Conservation (phyloP, 139 green algal species). For the Micromonas pusilla region DNA sequence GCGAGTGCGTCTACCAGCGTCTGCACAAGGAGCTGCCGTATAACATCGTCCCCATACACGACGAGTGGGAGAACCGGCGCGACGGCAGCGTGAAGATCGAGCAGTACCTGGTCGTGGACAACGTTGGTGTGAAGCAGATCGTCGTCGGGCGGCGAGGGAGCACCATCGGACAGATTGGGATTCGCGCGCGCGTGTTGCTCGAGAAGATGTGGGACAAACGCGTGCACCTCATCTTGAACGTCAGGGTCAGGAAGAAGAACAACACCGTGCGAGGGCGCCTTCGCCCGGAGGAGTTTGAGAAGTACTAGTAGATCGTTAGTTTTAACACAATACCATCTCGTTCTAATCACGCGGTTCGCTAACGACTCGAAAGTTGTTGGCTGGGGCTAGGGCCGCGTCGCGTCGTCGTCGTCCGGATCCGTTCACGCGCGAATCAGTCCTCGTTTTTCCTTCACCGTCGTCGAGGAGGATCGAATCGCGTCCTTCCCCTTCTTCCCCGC, state of each 20-base stretch:
- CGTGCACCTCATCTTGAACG: slow-evolving; percentile 14
- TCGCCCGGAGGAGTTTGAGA: not conserved
- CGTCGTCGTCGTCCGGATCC: no score
- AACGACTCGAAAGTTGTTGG: not conserved
- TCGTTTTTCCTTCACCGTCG: no score
- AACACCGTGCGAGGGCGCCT: not conserved
- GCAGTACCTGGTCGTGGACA: not conserved
- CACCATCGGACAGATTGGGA: slow-evolving; percentile 16
- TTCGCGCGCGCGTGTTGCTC: not conserved
- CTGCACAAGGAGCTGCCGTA: slow-evolving; percentile 15
- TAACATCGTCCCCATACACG: slow-evolving; percentile 2
- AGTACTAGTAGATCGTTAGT: not conserved
- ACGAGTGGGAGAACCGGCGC: not conserved
- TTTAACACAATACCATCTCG: not conserved
- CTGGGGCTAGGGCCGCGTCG: no score
- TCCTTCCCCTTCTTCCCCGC: no score
- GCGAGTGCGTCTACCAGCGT: slow-evolving; percentile 5
- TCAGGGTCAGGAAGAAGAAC: not conserved
- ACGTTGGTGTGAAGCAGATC: not conserved
- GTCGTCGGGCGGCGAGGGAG: slow-evolving; percentile 1
- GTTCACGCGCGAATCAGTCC: no score
- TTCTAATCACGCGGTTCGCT: not conserved
- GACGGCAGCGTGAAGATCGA: slow-evolving; percentile 10
- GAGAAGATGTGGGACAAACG: not conserved
- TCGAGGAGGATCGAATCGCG: no score